These are phyloP conservation scores for Komagataella mondaviorum DNA, from an alignment of 805 yeast genomes.

Conservation along the genomic window DNA sequence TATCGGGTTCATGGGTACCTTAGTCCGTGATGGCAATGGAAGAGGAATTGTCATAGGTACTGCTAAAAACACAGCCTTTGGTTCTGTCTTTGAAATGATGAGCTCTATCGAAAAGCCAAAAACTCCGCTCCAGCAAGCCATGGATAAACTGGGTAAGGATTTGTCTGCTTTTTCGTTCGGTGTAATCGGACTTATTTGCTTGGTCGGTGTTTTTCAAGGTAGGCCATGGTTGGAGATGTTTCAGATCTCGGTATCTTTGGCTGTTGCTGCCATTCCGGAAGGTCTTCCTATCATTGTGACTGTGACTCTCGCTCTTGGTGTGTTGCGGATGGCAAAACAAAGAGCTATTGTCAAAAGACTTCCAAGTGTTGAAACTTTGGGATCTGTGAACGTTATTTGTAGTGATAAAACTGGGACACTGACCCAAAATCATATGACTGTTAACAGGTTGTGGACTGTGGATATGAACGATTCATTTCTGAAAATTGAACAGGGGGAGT, in stretches of 20 bases:
- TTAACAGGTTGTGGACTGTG: constrained; percentile 68
- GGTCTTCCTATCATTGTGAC: constrained; percentile 97
- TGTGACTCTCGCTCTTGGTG: constrained; percentile 93
- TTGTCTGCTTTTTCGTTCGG: constrained; percentile 73
- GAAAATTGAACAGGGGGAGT: constrained; percentile 30
- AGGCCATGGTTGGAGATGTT: constrained; percentile 96
- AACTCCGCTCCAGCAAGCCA: constrained; percentile 89
- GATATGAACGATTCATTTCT: constrained; percentile 31
- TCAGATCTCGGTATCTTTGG: constrained; percentile 91
- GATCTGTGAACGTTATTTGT: constrained; percentile 88
- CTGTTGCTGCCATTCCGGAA: constrained; percentile 99
- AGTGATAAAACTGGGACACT: constrained; percentile 87
- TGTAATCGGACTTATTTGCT: constrained; percentile 83
- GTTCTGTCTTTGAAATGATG: constrained; percentile 93
- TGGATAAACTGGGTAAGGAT: constrained; percentile 93
- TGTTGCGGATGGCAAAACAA: constrained; percentile 87
- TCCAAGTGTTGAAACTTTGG: constrained; percentile 92
- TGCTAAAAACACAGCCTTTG: constrained; percentile 83
- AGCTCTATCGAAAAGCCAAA: constrained; percentile 90
- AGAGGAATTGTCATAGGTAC: constrained; percentile 88
- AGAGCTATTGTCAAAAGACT: constrained; percentile 89
- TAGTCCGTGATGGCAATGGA: constrained; percentile 94
- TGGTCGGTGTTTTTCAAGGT: constrained; percentile 85
- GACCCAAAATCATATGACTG: constrained; percentile 87
- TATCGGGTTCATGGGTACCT: constrained; percentile 94